Percentiles rank a stretch among this genome's conserved stretches.
phyloP scores from a whole-genome alignment of 768 basidiomycete species.

The Hygrophoropsis aurantiaca region DNA sequence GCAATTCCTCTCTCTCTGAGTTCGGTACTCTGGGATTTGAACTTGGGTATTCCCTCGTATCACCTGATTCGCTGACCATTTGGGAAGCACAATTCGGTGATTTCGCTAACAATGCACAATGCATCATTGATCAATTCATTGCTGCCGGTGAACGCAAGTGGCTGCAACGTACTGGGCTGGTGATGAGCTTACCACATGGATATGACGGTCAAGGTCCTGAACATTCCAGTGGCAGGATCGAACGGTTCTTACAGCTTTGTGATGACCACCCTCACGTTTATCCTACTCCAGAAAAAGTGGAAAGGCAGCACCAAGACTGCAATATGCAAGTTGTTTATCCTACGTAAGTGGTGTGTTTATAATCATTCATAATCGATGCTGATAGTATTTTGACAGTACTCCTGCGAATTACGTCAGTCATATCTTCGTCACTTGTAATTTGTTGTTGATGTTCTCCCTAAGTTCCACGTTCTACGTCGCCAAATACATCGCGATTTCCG shows the following conservation, averaged over 20 bases:
- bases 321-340: conserved; percentile 99
- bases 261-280: conserved; percentile 94
- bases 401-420: conserved; percentile 85
- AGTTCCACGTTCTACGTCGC: conserved; percentile 96
- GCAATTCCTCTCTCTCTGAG: conserved; percentile 97
- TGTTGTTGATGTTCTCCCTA: conserved; percentile 11
- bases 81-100: conserved; percentile 99
- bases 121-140: conserved; percentile 98
- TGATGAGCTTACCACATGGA: conserved; percentile 89
- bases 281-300: conserved; percentile 86
- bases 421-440: background rate
- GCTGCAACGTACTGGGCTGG: conserved; percentile 90
- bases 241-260: conserved; percentile 96
- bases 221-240: conserved; percentile 93
- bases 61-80: conserved; percentile 86
- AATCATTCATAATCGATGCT: conserved; percentile 2
- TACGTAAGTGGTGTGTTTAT: conserved; percentile 54
- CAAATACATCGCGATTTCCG: conserved; percentile 98
- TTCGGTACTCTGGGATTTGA: conserved; percentile 95
- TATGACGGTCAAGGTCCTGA: conserved; percentile 99
- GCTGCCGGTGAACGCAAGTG: conserved; percentile 97
- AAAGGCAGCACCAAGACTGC: conserved; percentile 97
- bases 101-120: conserved; percentile 96
- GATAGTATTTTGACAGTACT: conserved; percentile 50
- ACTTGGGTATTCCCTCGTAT: conserved; percentile 97